Evolutionary conservation across 805 yeast genomes (phyloP).

Genomic region (Saturnispora diversa): DNA sequence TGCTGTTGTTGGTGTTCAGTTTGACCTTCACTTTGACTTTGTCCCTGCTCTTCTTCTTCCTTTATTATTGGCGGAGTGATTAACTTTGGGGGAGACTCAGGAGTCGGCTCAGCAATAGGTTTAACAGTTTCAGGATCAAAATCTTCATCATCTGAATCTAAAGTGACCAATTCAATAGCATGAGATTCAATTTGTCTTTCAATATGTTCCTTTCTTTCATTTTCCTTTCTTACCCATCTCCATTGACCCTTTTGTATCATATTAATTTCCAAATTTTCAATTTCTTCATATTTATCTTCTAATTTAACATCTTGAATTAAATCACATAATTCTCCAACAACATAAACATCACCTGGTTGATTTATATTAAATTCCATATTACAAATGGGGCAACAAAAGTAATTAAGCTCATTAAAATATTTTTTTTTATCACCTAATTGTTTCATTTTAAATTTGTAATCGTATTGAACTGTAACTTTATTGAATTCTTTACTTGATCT

Average conservation of each 20-base stretch:
- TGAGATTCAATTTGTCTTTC: slow-evolving; percentile 7
- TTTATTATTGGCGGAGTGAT: not conserved
- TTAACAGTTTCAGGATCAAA: slow-evolving; percentile 10
- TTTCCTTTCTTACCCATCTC: slow-evolving; percentile 16
- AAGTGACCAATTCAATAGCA: slow-evolving; percentile 14
- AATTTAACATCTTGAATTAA: slow-evolving; percentile 18
- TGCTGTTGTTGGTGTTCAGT: not conserved
- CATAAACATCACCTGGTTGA: slow-evolving; percentile 27
- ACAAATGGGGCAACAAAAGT: slow-evolving; percentile 31
- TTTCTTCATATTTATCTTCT: slow-evolving; percentile 12
- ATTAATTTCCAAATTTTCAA: slow-evolving; percentile 23
- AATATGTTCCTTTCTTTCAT: slow-evolving; percentile 1
- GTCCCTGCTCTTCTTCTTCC: not conserved
- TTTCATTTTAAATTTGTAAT: slow-evolving; percentile 19
- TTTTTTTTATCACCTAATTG: slow-evolving; percentile 16
- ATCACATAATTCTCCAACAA: slow-evolving; percentile 27
- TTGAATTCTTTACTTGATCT: slow-evolving; percentile 20
- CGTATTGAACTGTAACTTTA: slow-evolving; percentile 17
- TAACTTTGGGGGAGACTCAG: not conserved
- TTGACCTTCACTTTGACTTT: not conserved
- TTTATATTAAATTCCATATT: slow-evolving; percentile 29
- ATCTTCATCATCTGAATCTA: slow-evolving; percentile 17
- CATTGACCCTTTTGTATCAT: slow-evolving; percentile 22
- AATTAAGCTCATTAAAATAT: slow-evolving; percentile 24
- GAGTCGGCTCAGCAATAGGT: not conserved